These are phyloP conservation scores for Apiospora arundinis DNA, from an alignment of 2,329 filamentous ascomycete genomes.

Conservation along the genomic window DNA sequence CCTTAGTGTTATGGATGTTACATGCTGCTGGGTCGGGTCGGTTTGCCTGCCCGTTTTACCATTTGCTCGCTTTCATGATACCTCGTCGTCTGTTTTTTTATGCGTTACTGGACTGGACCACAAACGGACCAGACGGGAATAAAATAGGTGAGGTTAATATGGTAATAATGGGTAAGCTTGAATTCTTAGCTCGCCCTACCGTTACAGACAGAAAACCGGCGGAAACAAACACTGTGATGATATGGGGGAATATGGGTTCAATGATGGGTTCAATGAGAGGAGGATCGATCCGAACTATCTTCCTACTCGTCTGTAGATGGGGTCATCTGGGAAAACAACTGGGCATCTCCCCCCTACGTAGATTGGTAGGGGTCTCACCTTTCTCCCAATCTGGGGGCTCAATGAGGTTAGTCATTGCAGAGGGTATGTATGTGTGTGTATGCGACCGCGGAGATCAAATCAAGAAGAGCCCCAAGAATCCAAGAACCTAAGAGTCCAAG, in stretches of 20 bases:
- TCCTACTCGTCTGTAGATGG: conserved; percentile 1
- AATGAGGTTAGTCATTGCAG: conserved; percentile 1
- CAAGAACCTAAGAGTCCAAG: background rate
- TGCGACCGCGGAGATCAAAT: background rate
- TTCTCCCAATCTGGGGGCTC: conserved; percentile 9
- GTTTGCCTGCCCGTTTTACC: background rate
- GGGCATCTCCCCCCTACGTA: conserved; percentile 3
- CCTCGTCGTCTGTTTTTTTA: background rate
- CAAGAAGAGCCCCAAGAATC: too few species aligned
- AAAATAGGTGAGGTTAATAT: background rate
- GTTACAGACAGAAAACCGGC: conserved; percentile 1
- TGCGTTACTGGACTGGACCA: conserved; percentile 6
- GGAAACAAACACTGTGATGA: conserved; percentile 12
- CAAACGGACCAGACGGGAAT: background rate
- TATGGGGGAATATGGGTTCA: too few species aligned
- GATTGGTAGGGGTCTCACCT: conserved; percentile 10
- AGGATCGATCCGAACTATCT: background rate
- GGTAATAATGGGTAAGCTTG: background rate
- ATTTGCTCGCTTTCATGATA: background rate
- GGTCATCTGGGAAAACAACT: conserved; percentile 17
- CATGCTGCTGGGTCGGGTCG: background rate
- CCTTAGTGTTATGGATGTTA: too few species aligned
- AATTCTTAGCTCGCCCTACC: conserved; percentile 6
- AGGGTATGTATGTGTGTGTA: too few species aligned
- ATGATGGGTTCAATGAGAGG: too few species aligned